phyloP scores from a whole-genome alignment of 441 rosid genomes.

The Cnidoscolus chayamansa region DNA sequence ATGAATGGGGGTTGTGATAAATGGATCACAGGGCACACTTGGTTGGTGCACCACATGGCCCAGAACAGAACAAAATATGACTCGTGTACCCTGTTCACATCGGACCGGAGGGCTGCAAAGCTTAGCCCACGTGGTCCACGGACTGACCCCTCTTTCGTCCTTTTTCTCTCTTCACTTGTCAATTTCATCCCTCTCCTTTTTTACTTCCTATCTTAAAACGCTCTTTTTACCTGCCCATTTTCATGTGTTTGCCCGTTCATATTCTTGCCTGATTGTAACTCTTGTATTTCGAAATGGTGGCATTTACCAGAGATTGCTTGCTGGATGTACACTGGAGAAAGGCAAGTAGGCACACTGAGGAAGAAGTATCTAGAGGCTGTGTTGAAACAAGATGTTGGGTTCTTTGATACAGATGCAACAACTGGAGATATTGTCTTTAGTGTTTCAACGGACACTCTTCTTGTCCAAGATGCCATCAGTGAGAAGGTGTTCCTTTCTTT shows the following conservation, averaged over 20 bases:
- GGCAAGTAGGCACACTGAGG: slow-evolving; percentile 84
- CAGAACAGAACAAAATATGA: slow-evolving; percentile 11
- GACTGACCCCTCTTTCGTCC: slow-evolving; percentile 32
- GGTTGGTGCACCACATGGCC: slow-evolving; percentile 17
- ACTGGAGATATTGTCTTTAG: slow-evolving; percentile 96
- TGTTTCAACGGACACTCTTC: slow-evolving; percentile 95
- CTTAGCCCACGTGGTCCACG: slow-evolving; percentile 52
- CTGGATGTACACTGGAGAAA: slow-evolving; percentile 97
- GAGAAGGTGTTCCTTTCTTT: slow-evolving; percentile 58
- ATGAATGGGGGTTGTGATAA: neutral
- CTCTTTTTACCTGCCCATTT: neutral
- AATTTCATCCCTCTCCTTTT: slow-evolving; percentile 18
- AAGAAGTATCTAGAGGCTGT: slow-evolving; percentile 93
- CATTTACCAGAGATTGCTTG: slow-evolving; percentile 70
- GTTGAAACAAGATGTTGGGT: slow-evolving; percentile 92
- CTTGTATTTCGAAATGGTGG: neutral
- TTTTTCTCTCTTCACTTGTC: slow-evolving; percentile 26
- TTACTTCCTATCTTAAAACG: neutral
- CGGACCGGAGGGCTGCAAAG: slow-evolving; percentile 28
- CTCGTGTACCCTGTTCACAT: slow-evolving; percentile 33
- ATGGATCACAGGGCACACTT: slow-evolving; percentile 14
- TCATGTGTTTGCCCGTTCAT: neutral
- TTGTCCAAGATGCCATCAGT: slow-evolving; percentile 98
- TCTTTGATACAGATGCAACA: slow-evolving; percentile 97
- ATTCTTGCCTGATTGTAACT: neutral